Evolutionary conservation across 164 flowering plant species (phyloP).

Genomic region (Nelumbo lutea): DNA sequence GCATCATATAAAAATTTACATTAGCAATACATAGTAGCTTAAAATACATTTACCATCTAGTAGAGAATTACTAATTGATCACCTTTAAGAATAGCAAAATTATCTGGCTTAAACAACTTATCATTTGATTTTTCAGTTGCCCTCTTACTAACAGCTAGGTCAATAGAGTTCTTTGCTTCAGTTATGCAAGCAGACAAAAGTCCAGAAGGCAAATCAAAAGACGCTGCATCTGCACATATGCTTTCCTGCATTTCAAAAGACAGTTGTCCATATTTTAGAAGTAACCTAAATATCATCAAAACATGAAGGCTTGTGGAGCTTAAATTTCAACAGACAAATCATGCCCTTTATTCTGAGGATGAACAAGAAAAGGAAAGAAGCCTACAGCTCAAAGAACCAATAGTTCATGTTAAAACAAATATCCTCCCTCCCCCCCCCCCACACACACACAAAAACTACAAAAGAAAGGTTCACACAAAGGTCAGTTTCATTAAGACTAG

Average conservation of each 20-base stretch:
- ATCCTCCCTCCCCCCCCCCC: background rate
- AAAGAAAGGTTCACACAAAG: background rate
- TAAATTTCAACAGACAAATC: background rate
- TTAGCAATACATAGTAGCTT: slow-evolving; percentile 1
- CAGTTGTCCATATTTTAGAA: slow-evolving; percentile 1
- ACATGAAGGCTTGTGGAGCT: slow-evolving; percentile 1
- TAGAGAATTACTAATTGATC: slow-evolving; percentile 1
- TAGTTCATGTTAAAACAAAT: background rate
- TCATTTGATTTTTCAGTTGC: slow-evolving; percentile 47
- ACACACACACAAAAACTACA: background rate
- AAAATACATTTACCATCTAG: background rate
- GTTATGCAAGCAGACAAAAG: slow-evolving; percentile 77
- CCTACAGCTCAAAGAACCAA: background rate
- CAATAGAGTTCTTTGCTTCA: slow-evolving; percentile 79
- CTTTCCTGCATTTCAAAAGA: slow-evolving; percentile 63
- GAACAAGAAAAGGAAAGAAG: background rate
- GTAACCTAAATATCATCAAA: slow-evolving; percentile 2
- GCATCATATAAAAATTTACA: background rate
- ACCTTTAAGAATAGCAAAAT: slow-evolving; percentile 91
- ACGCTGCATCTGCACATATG: slow-evolving; percentile 95
- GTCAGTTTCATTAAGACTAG: background rate
- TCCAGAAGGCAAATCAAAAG: slow-evolving; percentile 78
- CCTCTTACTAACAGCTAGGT: slow-evolving; percentile 54
- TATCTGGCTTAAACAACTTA: slow-evolving; percentile 60
- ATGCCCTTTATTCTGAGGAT: background rate